A percentile compares a stretch with the other conserved stretches of the same genome.
These are phyloP conservation scores for Septoria petroselini DNA, from an alignment of 2,329 filamentous ascomycete genomes.

Conservation along the genomic window DNA sequence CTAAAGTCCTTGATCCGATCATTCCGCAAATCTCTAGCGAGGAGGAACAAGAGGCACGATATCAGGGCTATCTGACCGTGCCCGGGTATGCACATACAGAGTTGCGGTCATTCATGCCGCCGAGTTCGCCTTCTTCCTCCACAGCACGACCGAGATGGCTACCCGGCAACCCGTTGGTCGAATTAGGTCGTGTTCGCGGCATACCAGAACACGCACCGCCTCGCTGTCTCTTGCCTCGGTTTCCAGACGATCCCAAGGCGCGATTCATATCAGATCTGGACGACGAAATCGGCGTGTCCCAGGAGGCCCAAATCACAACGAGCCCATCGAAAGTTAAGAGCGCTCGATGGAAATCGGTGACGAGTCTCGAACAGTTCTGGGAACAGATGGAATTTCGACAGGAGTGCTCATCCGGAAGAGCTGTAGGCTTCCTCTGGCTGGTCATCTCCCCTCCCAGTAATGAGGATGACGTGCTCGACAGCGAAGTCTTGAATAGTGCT, in stretches of 20 bases:
- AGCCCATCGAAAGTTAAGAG: constrained; percentile 48
- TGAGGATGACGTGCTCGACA: constrained; percentile 2
- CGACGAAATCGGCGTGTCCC: constrained; percentile 56
- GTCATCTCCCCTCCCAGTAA: constrained; percentile 62
- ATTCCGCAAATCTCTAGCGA: constrained; percentile 43
- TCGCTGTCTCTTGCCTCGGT: constrained; percentile 77
- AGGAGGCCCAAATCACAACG: constrained; percentile 34
- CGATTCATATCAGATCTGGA: constrained; percentile 86
- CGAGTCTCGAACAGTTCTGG: constrained; percentile 89
- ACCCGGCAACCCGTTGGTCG: constrained; percentile 67
- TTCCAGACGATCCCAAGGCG: constrained; percentile 93
- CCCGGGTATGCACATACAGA: constrained; percentile 83
- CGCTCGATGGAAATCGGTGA: constrained; percentile 79
- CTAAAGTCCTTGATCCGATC: constrained; percentile 75
- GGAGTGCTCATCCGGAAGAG: constrained; percentile 86
- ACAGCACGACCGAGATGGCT: constrained; percentile 43
- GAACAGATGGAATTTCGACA: constrained; percentile 97
- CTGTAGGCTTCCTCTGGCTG: constrained; percentile 94
- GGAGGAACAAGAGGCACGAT: constrained; percentile 41
- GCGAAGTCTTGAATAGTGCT: constrained; percentile 1
- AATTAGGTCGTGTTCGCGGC: constrained; percentile 61
- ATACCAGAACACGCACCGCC: constrained; percentile 62
- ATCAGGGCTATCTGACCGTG: constrained; percentile 75
- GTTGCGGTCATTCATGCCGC: constrained; percentile 71
- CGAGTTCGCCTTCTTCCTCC: constrained; percentile 32